Evolutionary conservation across 352 stramenopile species (phyloP).

Genomic region (Achlya hypogyna): DNA sequence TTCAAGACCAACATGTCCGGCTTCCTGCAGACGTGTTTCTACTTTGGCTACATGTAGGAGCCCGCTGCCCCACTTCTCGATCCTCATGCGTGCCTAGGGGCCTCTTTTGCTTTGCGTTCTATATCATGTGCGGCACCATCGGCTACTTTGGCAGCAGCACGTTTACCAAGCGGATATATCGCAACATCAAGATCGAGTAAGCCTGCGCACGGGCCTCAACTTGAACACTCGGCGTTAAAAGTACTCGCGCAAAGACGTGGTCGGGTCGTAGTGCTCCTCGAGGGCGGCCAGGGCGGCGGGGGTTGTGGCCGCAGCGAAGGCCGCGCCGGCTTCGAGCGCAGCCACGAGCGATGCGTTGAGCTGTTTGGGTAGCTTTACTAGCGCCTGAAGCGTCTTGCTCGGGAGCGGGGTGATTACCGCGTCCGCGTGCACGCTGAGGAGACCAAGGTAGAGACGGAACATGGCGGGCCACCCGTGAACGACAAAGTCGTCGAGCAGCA

Average conservation of each 20-base stretch:
- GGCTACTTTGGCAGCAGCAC: constrained; percentile 85
- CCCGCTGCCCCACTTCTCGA: background rate
- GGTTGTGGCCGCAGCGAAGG: background rate
- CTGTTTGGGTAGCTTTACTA: constrained; percentile 4
- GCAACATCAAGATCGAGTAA: constrained; percentile 94
- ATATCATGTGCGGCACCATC: constrained; percentile 89
- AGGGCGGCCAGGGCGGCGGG: background rate
- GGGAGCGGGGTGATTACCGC: background rate
- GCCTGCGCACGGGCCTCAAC: too few species aligned
- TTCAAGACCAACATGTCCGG: constrained; percentile 99
- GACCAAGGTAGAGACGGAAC: constrained; percentile 16
- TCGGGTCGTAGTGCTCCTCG: constrained; percentile 1
- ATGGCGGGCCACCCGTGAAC: constrained; percentile 3
- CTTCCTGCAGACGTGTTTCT: constrained; percentile 97
- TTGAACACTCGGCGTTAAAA: too few species aligned
- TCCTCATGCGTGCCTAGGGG: constrained; percentile 36
- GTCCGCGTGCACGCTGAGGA: constrained; percentile 16
- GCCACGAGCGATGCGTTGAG: constrained; percentile 1
- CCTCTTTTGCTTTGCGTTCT: constrained; percentile 88
- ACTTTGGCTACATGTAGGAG: constrained; percentile 97
- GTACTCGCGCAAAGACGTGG: constrained; percentile 2
- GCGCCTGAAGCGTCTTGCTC: constrained; percentile 2
- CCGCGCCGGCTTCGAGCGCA: background rate
- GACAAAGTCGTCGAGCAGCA: constrained; percentile 14
- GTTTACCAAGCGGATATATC: constrained; percentile 93